Conservation (phyloP, 495 filamentous ascomycete species). For the Paragyromitra xinjiangensis region DNA sequence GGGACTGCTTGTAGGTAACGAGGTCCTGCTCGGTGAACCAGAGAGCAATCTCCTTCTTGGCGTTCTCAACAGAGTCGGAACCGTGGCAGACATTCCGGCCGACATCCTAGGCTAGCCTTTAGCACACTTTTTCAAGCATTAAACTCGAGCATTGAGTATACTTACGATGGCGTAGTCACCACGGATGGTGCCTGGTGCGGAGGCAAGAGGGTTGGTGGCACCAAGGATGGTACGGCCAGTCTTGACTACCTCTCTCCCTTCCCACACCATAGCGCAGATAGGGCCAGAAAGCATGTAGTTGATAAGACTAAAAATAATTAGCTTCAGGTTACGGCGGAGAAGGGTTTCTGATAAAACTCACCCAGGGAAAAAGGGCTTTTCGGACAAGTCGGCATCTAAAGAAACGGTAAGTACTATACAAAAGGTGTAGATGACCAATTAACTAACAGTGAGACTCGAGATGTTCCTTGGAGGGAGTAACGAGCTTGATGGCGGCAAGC, state of each 20-base stretch:
- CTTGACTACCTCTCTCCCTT: conserved; percentile 97
- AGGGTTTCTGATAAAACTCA: background rate
- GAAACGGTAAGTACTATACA: conserved; percentile 56
- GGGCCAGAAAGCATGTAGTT: conserved; percentile 90
- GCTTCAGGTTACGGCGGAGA: background rate
- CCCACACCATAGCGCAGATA: conserved; percentile 99
- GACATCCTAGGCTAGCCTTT: conserved; percentile 68
- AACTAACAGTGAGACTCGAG: conserved; percentile 90
- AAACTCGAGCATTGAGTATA: background rate
- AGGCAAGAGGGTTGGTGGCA: conserved; percentile 96
- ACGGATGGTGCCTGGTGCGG: conserved; percentile 94
- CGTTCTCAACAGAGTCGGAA: conserved; percentile 96
- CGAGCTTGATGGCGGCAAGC: conserved; percentile 96
- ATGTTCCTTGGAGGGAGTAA: conserved; percentile 84
- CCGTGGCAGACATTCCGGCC: conserved; percentile 99
- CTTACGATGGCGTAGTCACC: conserved; percentile 78
- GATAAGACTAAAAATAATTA: conserved; percentile 70
- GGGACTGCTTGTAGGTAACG: conserved; percentile 77
- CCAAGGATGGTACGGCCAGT: conserved; percentile 93
- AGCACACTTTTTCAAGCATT: conserved; percentile 34
- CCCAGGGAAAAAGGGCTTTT: conserved; percentile 96
- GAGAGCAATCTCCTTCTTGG: conserved; percentile 98
- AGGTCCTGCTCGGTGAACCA: conserved; percentile 93
- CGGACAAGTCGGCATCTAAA: conserved; percentile 80
- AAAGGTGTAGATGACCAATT: background rate